Evolutionary conservation across 352 stramenopile species (phyloP).

Genomic region (Phytophthora cajani): DNA sequence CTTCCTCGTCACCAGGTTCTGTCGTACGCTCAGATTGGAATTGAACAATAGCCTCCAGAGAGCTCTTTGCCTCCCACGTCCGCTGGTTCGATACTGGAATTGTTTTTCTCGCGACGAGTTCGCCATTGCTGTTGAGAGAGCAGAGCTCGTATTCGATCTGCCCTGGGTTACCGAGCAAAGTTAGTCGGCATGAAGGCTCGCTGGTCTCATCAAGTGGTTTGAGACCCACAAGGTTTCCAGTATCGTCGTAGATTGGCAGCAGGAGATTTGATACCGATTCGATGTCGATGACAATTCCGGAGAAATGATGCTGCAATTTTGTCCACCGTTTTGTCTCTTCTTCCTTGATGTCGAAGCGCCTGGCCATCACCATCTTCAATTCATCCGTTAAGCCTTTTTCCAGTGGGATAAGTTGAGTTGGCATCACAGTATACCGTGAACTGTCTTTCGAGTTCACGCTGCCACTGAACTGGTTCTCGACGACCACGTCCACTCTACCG

Average conservation of each 20-base stretch:
- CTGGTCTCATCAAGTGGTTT: conserved; percentile 20
- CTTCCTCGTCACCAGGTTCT: background rate
- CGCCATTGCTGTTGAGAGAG: conserved; percentile 27
- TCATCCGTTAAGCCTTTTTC: conserved; percentile 45
- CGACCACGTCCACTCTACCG: conserved; percentile 60
- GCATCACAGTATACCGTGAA: conserved; percentile 13
- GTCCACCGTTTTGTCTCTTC: conserved; percentile 33
- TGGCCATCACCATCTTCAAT: conserved; percentile 48
- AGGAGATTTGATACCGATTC: conserved; percentile 55
- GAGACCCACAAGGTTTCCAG: conserved; percentile 3
- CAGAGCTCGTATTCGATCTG: conserved; percentile 3
- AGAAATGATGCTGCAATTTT: conserved; percentile 45
- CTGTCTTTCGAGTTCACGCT: conserved; percentile 1
- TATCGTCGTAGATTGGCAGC: conserved; percentile 11
- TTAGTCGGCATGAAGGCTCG: conserved; percentile 50
- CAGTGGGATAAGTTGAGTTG: conserved; percentile 50
- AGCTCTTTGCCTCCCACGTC: conserved; percentile 23
- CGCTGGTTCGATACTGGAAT: conserved; percentile 15
- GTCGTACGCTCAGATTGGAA: background rate
- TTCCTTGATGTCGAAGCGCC: conserved; percentile 30
- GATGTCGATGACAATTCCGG: conserved; percentile 52
- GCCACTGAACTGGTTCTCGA: conserved; percentile 22
- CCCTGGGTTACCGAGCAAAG: conserved; percentile 49
- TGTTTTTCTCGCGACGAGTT: conserved; percentile 30
- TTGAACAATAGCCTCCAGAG: conserved; percentile 22